phyloP scores from a whole-genome alignment of 2,329 filamentous ascomycete species.

The Chaetomium sp. region DNA sequence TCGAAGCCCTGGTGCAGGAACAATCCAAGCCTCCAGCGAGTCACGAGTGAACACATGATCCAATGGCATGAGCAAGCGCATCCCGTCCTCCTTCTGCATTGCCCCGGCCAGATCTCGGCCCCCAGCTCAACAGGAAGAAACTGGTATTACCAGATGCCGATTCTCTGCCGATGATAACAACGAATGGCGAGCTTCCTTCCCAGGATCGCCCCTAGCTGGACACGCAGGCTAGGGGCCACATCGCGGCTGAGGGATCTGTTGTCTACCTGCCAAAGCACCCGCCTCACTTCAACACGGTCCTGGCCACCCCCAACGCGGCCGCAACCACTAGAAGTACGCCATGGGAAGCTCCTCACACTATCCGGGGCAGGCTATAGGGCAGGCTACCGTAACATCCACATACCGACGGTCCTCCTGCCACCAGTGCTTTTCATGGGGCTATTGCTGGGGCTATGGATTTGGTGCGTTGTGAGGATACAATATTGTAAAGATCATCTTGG shows the following conservation, averaged over 20 bases:
- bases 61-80: conserved; percentile 18
- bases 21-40: conserved; percentile 15
- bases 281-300: conserved; percentile 4
- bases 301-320: conserved; percentile 5
- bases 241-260: conserved; percentile 5
- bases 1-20: conserved; percentile 12
- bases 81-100: background rate
- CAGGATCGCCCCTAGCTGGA: conserved; percentile 9
- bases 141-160: background rate
- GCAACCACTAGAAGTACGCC: background rate
- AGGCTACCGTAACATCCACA: conserved; percentile 26
- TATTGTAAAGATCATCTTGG: background rate
- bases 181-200: conserved; percentile 6
- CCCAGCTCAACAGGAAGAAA: conserved; percentile 4
- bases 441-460: conserved; percentile 56
- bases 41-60: conserved; percentile 23
- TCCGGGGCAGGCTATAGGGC: background rate
- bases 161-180: conserved; percentile 8
- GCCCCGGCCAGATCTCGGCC: too few relatives aligned
- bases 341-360: background rate
- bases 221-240: conserved; percentile 1
- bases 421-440: conserved; percentile 62
- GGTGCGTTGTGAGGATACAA: conserved; percentile 20
- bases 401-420: conserved; percentile 48
- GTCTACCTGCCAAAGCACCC: conserved; percentile 7